These are phyloP conservation scores for Serendipita indica DNA, from an alignment of 768 basidiomycete genomes.

Conservation along the genomic window DNA sequence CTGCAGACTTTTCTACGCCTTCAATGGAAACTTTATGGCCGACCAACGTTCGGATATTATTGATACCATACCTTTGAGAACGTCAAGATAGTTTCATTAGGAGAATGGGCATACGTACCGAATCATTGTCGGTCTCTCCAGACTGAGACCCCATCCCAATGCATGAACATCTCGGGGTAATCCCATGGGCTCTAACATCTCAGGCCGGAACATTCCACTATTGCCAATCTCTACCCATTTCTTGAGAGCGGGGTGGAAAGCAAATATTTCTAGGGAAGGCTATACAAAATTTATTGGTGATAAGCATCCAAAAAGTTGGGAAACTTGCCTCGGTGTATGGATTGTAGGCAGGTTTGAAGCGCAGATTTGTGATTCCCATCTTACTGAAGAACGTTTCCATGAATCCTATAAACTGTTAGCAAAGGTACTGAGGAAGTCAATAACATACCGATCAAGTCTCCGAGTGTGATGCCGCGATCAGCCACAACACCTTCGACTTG, in stretches of 20 bases:
- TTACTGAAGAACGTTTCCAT: conserved; percentile 98
- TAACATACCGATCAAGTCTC: conserved; percentile 76
- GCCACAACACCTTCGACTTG: conserved; percentile 99
- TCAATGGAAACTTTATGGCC: conserved; percentile 95
- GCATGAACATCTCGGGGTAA: conserved; percentile 93
- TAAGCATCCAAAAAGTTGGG: conserved; percentile 5
- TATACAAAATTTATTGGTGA: conserved; percentile 21
- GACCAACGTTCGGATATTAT: conserved; percentile 89
- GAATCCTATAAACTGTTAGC: conserved; percentile 45
- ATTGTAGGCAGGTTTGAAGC: conserved; percentile 99
- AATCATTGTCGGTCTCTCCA: conserved; percentile 98
- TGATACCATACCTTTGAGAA: conserved; percentile 71
- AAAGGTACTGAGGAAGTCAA: neutral
- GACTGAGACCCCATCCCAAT: conserved; percentile 88
- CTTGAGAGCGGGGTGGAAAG: conserved; percentile 85
- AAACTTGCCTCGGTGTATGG: conserved; percentile 79
- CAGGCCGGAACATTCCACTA: conserved; percentile 98
- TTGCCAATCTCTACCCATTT: conserved; percentile 98
- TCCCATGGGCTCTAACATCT: conserved; percentile 99
- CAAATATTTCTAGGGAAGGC: conserved; percentile 97
- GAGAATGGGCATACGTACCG: conserved; percentile 37
- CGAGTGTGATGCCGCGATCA: conserved; percentile 79
- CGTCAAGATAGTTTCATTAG: neutral
- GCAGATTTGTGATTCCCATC: conserved; percentile 85
- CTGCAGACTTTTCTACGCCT: conserved; percentile 72